Percentiles rank a stretch among this genome's conserved stretches.
Evolutionary conservation across 164 flowering plant species (phyloP).

Genomic region (Chimonanthus praecox): DNA sequence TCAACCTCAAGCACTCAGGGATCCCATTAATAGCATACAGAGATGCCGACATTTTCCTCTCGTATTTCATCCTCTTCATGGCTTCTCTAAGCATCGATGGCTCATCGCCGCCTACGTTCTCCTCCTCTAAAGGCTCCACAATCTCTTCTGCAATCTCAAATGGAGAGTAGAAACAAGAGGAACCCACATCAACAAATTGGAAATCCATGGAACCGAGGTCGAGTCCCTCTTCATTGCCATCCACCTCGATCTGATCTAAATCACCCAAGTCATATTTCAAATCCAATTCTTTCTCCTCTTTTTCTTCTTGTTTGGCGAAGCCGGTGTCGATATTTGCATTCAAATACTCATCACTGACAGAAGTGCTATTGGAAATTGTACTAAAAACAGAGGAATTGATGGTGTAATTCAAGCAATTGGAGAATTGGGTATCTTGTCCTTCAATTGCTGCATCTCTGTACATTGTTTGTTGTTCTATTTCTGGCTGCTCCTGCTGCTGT

Average conservation of each 20-base stretch:
- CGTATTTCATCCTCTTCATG: constrained; percentile 61
- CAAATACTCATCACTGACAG: background rate
- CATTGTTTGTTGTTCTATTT: background rate
- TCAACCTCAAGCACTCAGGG: constrained; percentile 50
- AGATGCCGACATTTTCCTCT: constrained; percentile 64
- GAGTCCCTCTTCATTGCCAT: constrained; percentile 5
- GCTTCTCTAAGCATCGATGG: constrained; percentile 25
- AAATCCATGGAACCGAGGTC: constrained; percentile 31
- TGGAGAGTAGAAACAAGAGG: constrained; percentile 23
- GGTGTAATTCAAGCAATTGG: constrained; percentile 11
- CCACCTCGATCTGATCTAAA: constrained; percentile 6
- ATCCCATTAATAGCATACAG: constrained; percentile 65
- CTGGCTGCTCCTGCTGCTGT: constrained; percentile 4
- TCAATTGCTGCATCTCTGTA: background rate
- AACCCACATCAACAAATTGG: constrained; percentile 26
- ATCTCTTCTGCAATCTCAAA: constrained; percentile 39
- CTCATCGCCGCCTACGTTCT: constrained; percentile 24
- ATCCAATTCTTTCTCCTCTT: constrained; percentile 4
- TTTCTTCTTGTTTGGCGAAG: constrained; percentile 2
- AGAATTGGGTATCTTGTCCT: constrained; percentile 11
- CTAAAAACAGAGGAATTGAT: background rate
- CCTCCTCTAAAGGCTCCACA: constrained; percentile 23
- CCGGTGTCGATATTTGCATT: constrained; percentile 1
- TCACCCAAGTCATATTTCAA: constrained; percentile 9
- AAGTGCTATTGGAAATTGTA: background rate